Evolutionary conservation across 129 eudicot species (phyloP).

Genomic region (Ambrosia artemisiifolia): DNA sequence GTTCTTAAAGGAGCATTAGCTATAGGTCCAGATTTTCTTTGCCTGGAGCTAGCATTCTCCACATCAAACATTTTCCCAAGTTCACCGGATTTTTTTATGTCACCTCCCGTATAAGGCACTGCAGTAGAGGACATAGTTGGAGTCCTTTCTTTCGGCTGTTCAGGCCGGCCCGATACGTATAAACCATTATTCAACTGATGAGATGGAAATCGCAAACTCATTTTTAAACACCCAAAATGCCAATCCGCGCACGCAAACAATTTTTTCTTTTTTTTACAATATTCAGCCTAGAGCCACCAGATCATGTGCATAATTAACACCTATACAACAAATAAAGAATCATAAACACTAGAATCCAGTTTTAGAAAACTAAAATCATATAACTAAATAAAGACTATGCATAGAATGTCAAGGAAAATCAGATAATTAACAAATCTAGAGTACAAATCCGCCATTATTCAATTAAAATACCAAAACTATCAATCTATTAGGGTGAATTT

Average conservation of each 20-base stretch:
- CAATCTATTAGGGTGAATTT: too few relatives aligned
- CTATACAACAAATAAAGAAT: conserved; percentile 15
- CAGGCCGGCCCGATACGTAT: conserved; percentile 85
- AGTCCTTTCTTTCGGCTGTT: conserved; percentile 77
- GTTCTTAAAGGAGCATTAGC: conserved; percentile 56
- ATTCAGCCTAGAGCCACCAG: conserved; percentile 13
- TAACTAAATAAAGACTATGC: not conserved
- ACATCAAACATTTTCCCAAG: conserved; percentile 90
- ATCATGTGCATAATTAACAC: conserved; percentile 7
- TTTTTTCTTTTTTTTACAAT: not conserved
- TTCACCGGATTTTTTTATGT: conserved; percentile 79
- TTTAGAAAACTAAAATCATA: not conserved
- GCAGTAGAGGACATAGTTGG: conserved; percentile 92
- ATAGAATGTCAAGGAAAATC: not conserved
- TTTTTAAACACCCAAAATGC: conserved; percentile 14
- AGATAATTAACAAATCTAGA: too few relatives aligned
- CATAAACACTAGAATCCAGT: not conserved
- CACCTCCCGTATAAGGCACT: conserved; percentile 83
- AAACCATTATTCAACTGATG: conserved; percentile 81
- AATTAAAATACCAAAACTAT: not conserved
- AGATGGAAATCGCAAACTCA: conserved; percentile 89
- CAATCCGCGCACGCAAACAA: not conserved
- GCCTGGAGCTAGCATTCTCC: conserved; percentile 52
- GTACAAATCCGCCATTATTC: conserved; percentile 6
- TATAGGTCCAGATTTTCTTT: conserved; percentile 79